These are phyloP conservation scores for Venturia aucupariae DNA, from an alignment of 2,329 filamentous ascomycete genomes.

Conservation along the genomic window DNA sequence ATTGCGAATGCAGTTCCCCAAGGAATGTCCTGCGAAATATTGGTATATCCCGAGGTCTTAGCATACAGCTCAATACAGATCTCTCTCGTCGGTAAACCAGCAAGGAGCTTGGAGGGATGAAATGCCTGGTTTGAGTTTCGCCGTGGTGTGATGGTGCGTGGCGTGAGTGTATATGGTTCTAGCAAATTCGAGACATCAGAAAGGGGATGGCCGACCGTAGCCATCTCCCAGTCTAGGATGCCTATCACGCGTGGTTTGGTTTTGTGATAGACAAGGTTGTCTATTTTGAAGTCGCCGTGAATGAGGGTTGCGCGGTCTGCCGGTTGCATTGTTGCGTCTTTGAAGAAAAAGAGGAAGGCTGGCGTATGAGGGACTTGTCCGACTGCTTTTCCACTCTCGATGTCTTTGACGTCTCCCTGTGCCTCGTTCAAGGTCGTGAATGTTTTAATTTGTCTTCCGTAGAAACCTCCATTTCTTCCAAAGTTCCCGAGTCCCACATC, in stretches of 20 bases:
- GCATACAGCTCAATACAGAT: constrained; percentile 54
- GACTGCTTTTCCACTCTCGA: constrained; percentile 62
- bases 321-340: constrained; percentile 55
- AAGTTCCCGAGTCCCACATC: constrained; percentile 58
- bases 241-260: constrained; percentile 75
- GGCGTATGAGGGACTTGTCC: constrained; percentile 69
- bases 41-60: constrained; percentile 53
- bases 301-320: constrained; percentile 64
- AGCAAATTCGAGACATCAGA: constrained; percentile 73
- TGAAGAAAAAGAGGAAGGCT: constrained; percentile 66
- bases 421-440: constrained; percentile 63
- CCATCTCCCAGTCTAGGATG: constrained; percentile 93
- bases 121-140: constrained; percentile 11
- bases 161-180: constrained; percentile 26
- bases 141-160: constrained; percentile 43
- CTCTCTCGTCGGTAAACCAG: constrained; percentile 52
- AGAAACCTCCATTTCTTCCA: constrained; percentile 63
- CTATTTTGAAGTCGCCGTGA: constrained; percentile 85
- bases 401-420: constrained; percentile 61
- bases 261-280: constrained; percentile 56
- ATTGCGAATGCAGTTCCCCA: constrained; percentile 53
- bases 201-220: constrained; percentile 79
- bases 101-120: constrained; percentile 15
- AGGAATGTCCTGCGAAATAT: constrained; percentile 46
- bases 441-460: constrained; percentile 68